phyloP scores from a whole-genome alignment of 2,329 filamentous ascomycete genomes.

The Penicillium sp. region DNA sequence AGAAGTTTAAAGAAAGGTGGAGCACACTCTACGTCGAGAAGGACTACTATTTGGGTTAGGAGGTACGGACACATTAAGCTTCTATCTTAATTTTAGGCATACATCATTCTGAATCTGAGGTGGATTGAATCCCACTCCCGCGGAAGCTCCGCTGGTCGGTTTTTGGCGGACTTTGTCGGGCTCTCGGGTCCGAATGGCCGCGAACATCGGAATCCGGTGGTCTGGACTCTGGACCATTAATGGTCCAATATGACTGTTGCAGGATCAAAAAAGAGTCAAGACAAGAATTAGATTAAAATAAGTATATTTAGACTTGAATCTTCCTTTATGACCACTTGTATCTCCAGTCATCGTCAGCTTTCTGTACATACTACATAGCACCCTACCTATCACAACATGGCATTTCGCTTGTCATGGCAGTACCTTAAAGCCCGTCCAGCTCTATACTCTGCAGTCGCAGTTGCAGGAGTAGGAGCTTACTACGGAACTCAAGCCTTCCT shows the following conservation, averaged over 20 bases:
- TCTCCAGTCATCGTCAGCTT: neutral
- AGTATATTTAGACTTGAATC: neutral
- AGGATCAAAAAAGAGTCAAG: too few species aligned
- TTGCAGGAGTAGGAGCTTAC: slow-evolving; percentile 11
- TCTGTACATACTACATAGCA: neutral
- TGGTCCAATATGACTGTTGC: too few species aligned
- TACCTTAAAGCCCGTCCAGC: neutral
- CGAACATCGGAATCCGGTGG: too few species aligned
- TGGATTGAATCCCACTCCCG: neutral
- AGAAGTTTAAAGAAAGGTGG: too few species aligned
- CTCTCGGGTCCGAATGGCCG: neutral
- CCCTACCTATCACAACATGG: slow-evolving; percentile 1
- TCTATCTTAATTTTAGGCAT: too few species aligned
- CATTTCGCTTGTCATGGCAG: slow-evolving; percentile 6
- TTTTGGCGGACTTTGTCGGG: slow-evolving; percentile 9
- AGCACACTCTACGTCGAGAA: too few species aligned
- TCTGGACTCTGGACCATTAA: too few species aligned
- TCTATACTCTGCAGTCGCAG: slow-evolving; percentile 1
- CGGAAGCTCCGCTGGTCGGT: neutral
- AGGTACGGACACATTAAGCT: neutral
- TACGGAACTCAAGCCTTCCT: slow-evolving; percentile 7
- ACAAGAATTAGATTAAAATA: too few species aligned
- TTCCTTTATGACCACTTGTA: neutral
- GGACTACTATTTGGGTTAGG: neutral
- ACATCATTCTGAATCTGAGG: too few species aligned